Base-by-base conservation (phyloP, 2,329 filamentous ascomycete species). In the Emmonsiellopsis sp. region DNA sequence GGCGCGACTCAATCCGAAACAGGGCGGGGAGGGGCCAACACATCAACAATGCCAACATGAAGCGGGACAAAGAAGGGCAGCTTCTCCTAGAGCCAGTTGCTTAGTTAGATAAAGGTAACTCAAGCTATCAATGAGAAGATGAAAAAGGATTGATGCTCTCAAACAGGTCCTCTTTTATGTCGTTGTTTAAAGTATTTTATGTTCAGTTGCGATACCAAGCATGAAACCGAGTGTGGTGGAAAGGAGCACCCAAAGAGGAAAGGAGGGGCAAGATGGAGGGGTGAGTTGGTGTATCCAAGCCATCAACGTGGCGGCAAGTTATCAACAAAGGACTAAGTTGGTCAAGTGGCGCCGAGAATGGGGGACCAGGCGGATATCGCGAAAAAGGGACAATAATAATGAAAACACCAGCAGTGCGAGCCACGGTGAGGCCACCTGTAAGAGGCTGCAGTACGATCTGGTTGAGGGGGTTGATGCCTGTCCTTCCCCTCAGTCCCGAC, bases 361-460 rank as follows among this genome's bases (percentile, higher is more conserved):
- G 46, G 20, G 16, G 16, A 51, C 8, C 20, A 15, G 20, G 13
- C 30, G 15, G n/a, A 30, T 31, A 30, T 9, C 8, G 43, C 10
- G 11, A 46, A 31, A 45, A 46, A 51, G 13, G 10, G 42, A 51
- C 34, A 31, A 30, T 13, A 43, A 20, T 13, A 37, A 38, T 26
- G 40, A 31, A n/a, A 35, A 8, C 42, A 46, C 37, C 32, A 47
- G 34, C 34, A 51, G 32, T n/a, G n/a, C n/a, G n/a, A n/a, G n/a
- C n/a, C 46, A 52, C 41, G 32, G 16, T 38, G 41, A 26, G 55
- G 55, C 55, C 52, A 56, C 55, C 55, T 54, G 48, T 56, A 50
- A 56, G 51, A 51, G 34, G 16, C 46, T 16, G 46, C 46, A 49
- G 3, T n/a, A 7, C 11, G 46, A 3, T 30, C 15, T 38, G 37